Evolutionary conservation across 495 filamentous ascomycete species (phyloP), one percentile per base, ranked within the genome.

Genomic region (Bacidia gigantensis): DNA sequence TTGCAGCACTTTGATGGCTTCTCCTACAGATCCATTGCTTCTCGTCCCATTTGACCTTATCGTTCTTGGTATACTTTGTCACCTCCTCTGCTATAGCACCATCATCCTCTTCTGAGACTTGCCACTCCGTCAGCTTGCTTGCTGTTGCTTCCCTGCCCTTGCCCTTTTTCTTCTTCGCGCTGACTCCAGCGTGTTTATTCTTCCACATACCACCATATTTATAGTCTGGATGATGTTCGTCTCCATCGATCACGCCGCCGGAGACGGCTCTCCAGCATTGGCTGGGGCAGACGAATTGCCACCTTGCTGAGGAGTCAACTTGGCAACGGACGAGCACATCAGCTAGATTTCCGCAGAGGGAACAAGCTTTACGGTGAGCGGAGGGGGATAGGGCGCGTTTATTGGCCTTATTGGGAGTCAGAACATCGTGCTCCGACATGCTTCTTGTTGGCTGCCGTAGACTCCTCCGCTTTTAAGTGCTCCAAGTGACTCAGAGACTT

Each of bases 141-240:
- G 54, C 23, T 21, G 50, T 20, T 32, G 26, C 49, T 25, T 50
- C 9, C 26, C 26, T 3, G 39, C 14, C 26, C 22, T 50, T 50
- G 9, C 50, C 53, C 21, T 9, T 20, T 21, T 54, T 61, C 7
- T 58, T 61, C 47, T 51, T 53, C 3, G 58, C 56, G 26, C 41
- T 49, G 2, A 61, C 46, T 11, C 56, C 52, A 26, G 58, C 50
- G 40, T 58, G 52, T 39, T 54, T 52, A 14, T 58, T 61, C 35
- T 61, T 61, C 58, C 58, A 61, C 58, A 61, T 61, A 18, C 59
- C 56, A 11, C 59, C 59, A 22, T 59, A 59, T 25, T 22, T 54
- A 39, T 61, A 61, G 26, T 43, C 25, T n/a, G 45, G 56, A 14
- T 54, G 60, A 29, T 51, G 14, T 46, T 17, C 40, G 10, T 38